These are phyloP conservation scores for Annulohypoxylon truncatum DNA, from an alignment of 2,329 filamentous ascomycete genomes.

Conservation along the genomic window DNA sequence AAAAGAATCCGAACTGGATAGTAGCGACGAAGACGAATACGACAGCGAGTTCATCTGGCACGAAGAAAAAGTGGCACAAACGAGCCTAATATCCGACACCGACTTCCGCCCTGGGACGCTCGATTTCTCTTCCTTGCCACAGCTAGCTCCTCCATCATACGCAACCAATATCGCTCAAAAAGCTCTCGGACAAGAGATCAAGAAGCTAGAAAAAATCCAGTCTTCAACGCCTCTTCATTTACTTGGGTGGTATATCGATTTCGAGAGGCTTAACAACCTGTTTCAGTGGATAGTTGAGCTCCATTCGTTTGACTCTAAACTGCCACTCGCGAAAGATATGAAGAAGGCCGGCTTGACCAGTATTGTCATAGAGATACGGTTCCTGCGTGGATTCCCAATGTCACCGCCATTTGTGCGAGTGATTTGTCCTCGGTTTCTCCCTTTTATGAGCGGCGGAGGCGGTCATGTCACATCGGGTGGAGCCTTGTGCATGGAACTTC, in stretches of 20 bases:
- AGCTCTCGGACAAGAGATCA: slow-evolving; percentile 73
- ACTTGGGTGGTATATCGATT: slow-evolving; percentile 87
- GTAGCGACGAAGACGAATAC: slow-evolving; percentile 58
- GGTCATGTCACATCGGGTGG: slow-evolving; percentile 88
- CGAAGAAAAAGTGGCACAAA: slow-evolving; percentile 45
- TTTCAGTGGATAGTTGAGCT: slow-evolving; percentile 95
- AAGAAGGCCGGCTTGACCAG: slow-evolving; percentile 69
- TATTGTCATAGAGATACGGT: slow-evolving; percentile 84
- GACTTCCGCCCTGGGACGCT: slow-evolving; percentile 75
- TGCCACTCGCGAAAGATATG: slow-evolving; percentile 83
- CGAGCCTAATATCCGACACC: slow-evolving; percentile 44
- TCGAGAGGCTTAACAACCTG: slow-evolving; percentile 73
- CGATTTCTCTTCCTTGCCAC: slow-evolving; percentile 69
- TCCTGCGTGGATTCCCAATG: slow-evolving; percentile 79
- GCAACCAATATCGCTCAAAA: slow-evolving; percentile 71
- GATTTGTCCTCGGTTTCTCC: slow-evolving; percentile 81
- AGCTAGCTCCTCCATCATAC: slow-evolving; percentile 73
- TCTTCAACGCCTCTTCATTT: slow-evolving; percentile 68
- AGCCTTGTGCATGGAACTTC: slow-evolving; percentile 84
- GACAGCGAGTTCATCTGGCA: slow-evolving; percentile 56
- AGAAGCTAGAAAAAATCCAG: slow-evolving; percentile 73
- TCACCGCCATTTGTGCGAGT: slow-evolving; percentile 87
- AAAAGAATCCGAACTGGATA: slow-evolving; percentile 51
- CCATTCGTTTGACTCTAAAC: slow-evolving; percentile 77
- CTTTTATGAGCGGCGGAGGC: slow-evolving; percentile 78